Evolutionary conservation across 1,284 basidiomycete genomes (phyloP), one percentile per base, ranked within the genome.

Genomic region (Papiliotrema flavescens): DNA sequence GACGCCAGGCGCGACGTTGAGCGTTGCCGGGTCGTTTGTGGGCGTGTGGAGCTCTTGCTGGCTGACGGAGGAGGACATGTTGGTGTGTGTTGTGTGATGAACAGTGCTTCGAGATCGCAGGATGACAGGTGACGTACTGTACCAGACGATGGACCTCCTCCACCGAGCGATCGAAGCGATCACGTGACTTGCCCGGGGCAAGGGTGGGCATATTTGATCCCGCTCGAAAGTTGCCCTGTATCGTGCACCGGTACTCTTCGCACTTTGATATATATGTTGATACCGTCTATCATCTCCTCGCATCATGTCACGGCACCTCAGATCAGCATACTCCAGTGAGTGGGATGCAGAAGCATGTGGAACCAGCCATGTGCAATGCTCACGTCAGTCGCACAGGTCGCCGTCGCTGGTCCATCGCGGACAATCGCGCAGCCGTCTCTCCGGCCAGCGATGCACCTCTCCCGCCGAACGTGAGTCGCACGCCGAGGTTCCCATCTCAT

Each of bases 1-100:
- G 37, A 66, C 40, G 2, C 56, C 60, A 0, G 63, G 58, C 2
- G 61, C 61, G 47, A 58, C 32, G 40, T 57, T 60, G 43, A 65
- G 49, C 23, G 51, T 51, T 14, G 53, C 15, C 9, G 48, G 49
- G 46, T 60, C 52, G 51, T 43, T 53, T 42, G 44, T 24, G 42
- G 60, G 51, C 6, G 44, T 35, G 28, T 53, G 51, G 9, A 60
- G 48, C 23, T 60, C 58, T 37, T 51, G 23, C 14, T 28, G 23
- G 5, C 40, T 53, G 45, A 60, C 49, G 28, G 20, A 13, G 2
- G n/a, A 26, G 14, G 49, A 51, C 49, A 51, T 51, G 14, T 26
- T 36, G 49, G 20, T n/a, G 26, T 7, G 26, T 19, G 36, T 9
- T 11, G 19, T 3, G 14, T 36, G n/a, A 40, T 11, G 39, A 40